Conservation (phyloP, 139 green algal species). For the Chlorella sp. region DNA sequence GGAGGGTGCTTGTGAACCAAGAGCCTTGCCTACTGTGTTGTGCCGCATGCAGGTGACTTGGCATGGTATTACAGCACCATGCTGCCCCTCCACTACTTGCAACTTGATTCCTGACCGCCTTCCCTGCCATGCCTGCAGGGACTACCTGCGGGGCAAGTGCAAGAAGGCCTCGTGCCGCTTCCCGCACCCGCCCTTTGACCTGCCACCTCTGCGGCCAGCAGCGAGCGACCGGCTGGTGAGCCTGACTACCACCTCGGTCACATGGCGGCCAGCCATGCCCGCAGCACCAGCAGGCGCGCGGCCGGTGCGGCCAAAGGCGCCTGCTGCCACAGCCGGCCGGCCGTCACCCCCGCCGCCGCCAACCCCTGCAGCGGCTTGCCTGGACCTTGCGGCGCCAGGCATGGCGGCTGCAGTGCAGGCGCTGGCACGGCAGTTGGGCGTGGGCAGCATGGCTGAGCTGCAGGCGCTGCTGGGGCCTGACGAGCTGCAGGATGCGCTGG, state of each 20-base stretch:
- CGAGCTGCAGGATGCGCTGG: neutral
- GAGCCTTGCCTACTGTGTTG: too few relatives aligned
- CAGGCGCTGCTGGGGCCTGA: neutral
- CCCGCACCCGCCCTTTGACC: constrained; percentile 28
- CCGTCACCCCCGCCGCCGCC: too few relatives aligned
- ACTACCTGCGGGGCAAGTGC: constrained; percentile 8
- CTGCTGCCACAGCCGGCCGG: too few relatives aligned
- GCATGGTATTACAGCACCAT: too few relatives aligned
- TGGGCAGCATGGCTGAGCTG: neutral
- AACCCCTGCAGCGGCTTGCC: too few relatives aligned
- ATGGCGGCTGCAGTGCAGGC: neutral
- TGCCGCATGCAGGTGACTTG: neutral
- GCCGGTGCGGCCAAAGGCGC: too few relatives aligned
- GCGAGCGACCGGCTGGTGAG: neutral
- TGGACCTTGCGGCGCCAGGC: neutral
- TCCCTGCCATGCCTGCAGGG: neutral
- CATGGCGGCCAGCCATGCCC: neutral
- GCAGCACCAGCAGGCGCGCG: neutral
- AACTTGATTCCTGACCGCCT: neutral
- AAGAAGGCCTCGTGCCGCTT: neutral
- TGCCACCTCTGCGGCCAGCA: neutral
- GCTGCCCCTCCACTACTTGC: neutral
- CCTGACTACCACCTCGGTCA: neutral
- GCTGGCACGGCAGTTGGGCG: neutral
- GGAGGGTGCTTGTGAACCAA: too few relatives aligned